phyloP scores from a whole-genome alignment of 345 rosid genomes.

The Citrus medica region DNA sequence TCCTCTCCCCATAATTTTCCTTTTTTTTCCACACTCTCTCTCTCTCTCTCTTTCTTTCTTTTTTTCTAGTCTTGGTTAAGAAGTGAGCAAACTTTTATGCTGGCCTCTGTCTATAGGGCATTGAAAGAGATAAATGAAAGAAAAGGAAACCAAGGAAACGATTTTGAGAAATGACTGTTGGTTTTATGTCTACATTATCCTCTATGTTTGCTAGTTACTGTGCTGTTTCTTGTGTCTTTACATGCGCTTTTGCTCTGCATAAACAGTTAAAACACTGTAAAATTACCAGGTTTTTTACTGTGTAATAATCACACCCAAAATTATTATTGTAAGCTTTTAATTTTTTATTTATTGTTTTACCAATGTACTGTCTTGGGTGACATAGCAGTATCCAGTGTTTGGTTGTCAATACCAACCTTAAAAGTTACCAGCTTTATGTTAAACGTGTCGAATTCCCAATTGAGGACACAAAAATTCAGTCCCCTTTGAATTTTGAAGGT shows the following conservation, averaged over 20 bases:
- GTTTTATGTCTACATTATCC: neutral
- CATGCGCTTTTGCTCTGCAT: neutral
- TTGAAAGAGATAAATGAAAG: conserved; percentile 11
- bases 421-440: neutral
- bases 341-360: neutral
- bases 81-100: conserved; percentile 20
- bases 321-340: neutral
- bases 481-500: neutral
- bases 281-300: conserved; percentile 14
- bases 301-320: neutral
- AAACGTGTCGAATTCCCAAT: conserved; percentile 13
- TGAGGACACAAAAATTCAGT: no score
- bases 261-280: neutral
- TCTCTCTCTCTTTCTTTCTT: neutral
- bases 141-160: conserved; percentile 28
- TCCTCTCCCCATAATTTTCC: conserved; percentile 52
- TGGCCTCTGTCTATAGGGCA: conserved; percentile 1
- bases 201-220: neutral
- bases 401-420: conserved; percentile 11
- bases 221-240: neutral
- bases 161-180: neutral
- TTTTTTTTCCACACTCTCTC: neutral
- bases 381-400: conserved; percentile 10
- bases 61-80: conserved; percentile 36
- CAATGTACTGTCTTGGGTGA: neutral